Evolutionary conservation across 495 filamentous ascomycete species (phyloP).

Genomic region (Saxophila tyrrhenica): DNA sequence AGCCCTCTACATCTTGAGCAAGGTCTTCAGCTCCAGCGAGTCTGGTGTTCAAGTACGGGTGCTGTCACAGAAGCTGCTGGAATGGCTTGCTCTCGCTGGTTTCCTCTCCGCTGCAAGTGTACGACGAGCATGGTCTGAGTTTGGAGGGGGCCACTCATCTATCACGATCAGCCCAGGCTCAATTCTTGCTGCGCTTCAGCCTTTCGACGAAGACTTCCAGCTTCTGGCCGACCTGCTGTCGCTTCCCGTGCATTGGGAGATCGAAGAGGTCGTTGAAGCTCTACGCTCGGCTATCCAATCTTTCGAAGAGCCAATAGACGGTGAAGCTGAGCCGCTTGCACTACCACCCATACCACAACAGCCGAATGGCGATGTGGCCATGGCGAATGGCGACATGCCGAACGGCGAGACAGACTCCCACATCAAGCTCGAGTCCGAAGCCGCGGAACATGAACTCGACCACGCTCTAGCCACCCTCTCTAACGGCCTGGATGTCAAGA

Average conservation of each 20-base stretch:
- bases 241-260: slow-evolving; percentile 28
- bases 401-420: slow-evolving; percentile 17
- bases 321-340: not conserved
- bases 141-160: no score
- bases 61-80: not conserved
- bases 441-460: slow-evolving; percentile 26
- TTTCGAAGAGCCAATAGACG: slow-evolving; percentile 17
- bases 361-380: not conserved
- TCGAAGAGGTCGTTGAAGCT: slow-evolving; percentile 36
- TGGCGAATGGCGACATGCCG: slow-evolving; percentile 17
- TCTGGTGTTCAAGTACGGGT: not conserved
- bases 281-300: slow-evolving; percentile 29
- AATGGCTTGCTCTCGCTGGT: slow-evolving; percentile 28
- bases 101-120: slow-evolving; percentile 22
- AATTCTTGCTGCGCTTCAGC: slow-evolving; percentile 26
- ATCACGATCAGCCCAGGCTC: slow-evolving; percentile 13
- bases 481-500: slow-evolving; percentile 22
- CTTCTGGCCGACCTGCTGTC: slow-evolving; percentile 27
- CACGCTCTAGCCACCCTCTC: slow-evolving; percentile 26
- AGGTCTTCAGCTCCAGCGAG: slow-evolving; percentile 35
- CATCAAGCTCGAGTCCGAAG: slow-evolving; percentile 20
- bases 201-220: slow-evolving; percentile 26
- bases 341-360: not conserved
- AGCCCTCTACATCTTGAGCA: slow-evolving; percentile 41
- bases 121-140: slow-evolving; percentile 1